Evolutionary conservation across 192 early-diverging fungal species (phyloP), one percentile per base, ranked within the genome.

Genomic region (Umbelopsis sp.): DNA sequence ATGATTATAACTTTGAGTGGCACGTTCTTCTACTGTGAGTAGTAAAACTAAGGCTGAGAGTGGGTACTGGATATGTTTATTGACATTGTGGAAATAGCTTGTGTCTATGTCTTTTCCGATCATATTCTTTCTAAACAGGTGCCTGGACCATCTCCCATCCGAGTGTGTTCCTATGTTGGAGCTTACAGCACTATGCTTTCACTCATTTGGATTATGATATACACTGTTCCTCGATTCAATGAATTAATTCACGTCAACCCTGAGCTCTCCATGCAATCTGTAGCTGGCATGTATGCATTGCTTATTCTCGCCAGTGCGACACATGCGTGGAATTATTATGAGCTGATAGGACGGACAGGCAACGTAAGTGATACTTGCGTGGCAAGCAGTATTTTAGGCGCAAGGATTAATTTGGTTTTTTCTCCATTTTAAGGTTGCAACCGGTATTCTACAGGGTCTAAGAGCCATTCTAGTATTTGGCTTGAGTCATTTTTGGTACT

Each of bases 31-130:
- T 85, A 85, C 65, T 65, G 79, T 76, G 71, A 76, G 75, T 68
- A 17, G 12, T n/a, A n/a, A n/a, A 16, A 5, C 0, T 29, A 12
- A 11, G 20, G 11, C 1, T 7, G 1, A 14, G 25, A 26, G 11
- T 24, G 17, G 21, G 22, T 25, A 10, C 22, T 22, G 51, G 47
- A 32, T 4, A 29, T 6, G 34, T 36, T 56, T 3, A 59, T 14
- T 20, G 12, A 41, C 31, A 34, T 11, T 41, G 21, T 26, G 44
- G 44, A 24, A 17, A 41, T 66, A 81, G 83, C 87, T 24, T 86
- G 87, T 53, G 81, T 88, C 29, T 88, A 88, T 38, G 87, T 88
- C 8, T 74, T 84, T 21, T 82, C 83, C 1, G 87, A 86, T 72
- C 72, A 78, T 44, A 79, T 88, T 44, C 56, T 88, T 34, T 80